Evolutionary conservation across 129 eudicot species (phyloP), one percentile per base, ranked within the genome.

Genomic region (Apium graveolens): DNA sequence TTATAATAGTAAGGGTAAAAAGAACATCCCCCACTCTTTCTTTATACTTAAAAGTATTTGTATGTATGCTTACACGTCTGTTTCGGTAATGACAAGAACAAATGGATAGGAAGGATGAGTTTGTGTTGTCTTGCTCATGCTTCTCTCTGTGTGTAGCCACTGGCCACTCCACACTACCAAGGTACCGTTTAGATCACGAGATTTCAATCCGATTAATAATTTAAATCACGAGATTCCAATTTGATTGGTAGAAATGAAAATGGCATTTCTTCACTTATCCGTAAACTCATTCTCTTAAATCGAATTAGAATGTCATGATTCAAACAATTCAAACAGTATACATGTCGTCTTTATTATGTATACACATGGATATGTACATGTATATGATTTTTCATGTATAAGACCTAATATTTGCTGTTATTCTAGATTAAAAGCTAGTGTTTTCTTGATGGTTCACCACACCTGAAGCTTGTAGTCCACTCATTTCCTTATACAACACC

Each of bases 101-200:
- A 80, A 84, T 82, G 88, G 83, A 86, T 88, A 78, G 83, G 89
- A 83, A 82, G 78, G 86, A 43, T 88, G 76, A 81, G 87, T 81
- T 78, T 86, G 79, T 82, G 81, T 83, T 81, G 87, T 81, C 82
- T 77, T 78, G 78, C 81, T 76, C 72, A 34, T 62, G 69, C n/a
- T 27, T 29, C 70, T 65, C 70, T 17, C 8, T 66, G 21, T 66
- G 17, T 39, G 51, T 72, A 41, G 68, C 34, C 68, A 26, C 68
- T 60, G 68, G 68, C 68, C 68, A 60, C 34, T 41, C 51, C 34
- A 39, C 75, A 70, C 75, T 38, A 29, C 71, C 5, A 65, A 26
- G 21, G 1, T 43, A 1, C 6, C 3, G 48, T 44, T 10, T 44
- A 1, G 48, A 44, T 44, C 48, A 11, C 3, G 48, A 12, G 48